Evolutionary conservation across 495 filamentous ascomycete genomes (phyloP).

Genomic region (Xylaria grammica): DNA sequence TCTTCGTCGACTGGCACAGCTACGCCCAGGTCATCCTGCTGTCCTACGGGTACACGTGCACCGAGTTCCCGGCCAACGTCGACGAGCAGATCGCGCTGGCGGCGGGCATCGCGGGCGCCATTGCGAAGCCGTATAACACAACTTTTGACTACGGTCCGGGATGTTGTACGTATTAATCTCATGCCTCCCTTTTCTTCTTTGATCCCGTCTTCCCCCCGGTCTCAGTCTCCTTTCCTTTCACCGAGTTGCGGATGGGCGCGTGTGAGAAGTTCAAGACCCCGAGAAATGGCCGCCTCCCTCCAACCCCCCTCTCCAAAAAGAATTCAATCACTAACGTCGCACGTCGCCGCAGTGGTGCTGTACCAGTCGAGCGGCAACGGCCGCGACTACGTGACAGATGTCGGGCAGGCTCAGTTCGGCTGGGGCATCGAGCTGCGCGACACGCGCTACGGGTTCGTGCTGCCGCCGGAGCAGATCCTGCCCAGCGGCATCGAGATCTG

Average conservation of each 20-base stretch:
- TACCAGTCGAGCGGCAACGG: constrained; percentile 62
- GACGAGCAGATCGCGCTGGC: constrained; percentile 52
- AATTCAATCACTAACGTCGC: neutral
- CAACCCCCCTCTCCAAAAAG: neutral
- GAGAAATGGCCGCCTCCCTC: too few species aligned
- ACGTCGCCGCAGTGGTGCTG: constrained; percentile 45
- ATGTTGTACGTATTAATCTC: constrained; percentile 51
- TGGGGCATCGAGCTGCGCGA: constrained; percentile 62
- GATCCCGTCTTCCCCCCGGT: neutral
- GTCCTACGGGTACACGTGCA: constrained; percentile 47
- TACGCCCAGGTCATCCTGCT: constrained; percentile 57
- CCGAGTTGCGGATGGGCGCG: too few species aligned
- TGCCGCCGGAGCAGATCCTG: constrained; percentile 61
- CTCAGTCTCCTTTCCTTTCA: neutral
- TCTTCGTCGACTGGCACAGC: constrained; percentile 67
- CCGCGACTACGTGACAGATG: constrained; percentile 61
- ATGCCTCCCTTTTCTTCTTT: constrained; percentile 5
- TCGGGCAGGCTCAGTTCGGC: constrained; percentile 55
- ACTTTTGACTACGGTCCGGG: constrained; percentile 57
- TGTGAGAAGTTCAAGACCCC: neutral
- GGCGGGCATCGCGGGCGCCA: constrained; percentile 44
- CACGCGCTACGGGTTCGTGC: constrained; percentile 58
- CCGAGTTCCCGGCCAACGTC: constrained; percentile 46
- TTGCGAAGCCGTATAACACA: constrained; percentile 53
- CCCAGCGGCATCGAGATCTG: constrained; percentile 58